A percentile compares a stretch with the other conserved stretches of the same genome.
Evolutionary conservation across 83 land plant genomes (phyloP).

Genomic region (Isoetes engelmannii): DNA sequence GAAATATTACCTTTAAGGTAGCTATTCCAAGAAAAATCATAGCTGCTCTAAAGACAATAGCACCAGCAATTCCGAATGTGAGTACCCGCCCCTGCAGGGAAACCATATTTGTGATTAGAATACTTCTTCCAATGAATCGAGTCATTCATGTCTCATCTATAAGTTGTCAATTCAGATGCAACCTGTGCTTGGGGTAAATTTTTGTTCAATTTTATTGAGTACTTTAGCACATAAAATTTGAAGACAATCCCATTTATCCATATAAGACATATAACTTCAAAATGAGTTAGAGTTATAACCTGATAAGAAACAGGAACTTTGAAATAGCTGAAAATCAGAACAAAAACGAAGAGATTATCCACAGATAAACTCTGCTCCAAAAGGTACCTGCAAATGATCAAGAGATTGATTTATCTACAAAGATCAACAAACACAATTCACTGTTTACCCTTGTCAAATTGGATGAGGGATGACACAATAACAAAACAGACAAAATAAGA

Average conservation of each 20-base stretch:
- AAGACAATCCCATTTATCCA: too few relatives aligned
- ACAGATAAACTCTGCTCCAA: slow-evolving; percentile 98
- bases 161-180: too few relatives aligned
- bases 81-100: slow-evolving; percentile 70
- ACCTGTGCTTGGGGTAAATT: too few relatives aligned
- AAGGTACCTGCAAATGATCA: slow-evolving; percentile 55
- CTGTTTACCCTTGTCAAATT: too few relatives aligned
- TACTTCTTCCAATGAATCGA: too few relatives aligned
- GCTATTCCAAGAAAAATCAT: slow-evolving; percentile 91
- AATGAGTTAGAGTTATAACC: slow-evolving; percentile 28
- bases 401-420: too few relatives aligned
- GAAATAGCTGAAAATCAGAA: slow-evolving; percentile 87
- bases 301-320: slow-evolving; percentile 73
- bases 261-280: too few relatives aligned
- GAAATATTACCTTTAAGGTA: slow-evolving; percentile 61
- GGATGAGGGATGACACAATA: too few relatives aligned
- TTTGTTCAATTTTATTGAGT: too few relatives aligned
- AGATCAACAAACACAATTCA: neutral
- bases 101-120: neutral
- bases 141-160: too few relatives aligned
- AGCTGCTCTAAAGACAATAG: slow-evolving; percentile 73
- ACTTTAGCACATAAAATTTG: too few relatives aligned
- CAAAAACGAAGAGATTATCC: slow-evolving; percentile 94
- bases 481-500: too few relatives aligned
- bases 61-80: slow-evolving; percentile 97